A percentile compares a stretch with the other conserved stretches of the same genome.
phyloP scores from a whole-genome alignment of 2,329 filamentous ascomycete species.

The Hymenoscyphus albidus region DNA sequence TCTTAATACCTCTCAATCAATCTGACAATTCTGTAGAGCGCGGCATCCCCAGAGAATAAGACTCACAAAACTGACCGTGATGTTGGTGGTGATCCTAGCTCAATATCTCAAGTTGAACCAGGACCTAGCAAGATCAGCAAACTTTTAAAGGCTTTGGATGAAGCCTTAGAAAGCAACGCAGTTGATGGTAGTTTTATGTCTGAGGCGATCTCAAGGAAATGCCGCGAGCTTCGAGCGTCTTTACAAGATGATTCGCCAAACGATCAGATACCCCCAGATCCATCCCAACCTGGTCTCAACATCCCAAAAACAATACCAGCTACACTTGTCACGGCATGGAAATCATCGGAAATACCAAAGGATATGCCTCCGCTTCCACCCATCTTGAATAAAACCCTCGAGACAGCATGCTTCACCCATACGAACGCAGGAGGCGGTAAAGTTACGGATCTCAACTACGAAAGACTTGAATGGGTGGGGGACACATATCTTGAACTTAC shows the following conservation, averaged over 20 bases:
- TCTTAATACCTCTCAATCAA: not conserved
- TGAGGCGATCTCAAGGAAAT: slow-evolving; percentile 11
- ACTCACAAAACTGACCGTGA: not conserved
- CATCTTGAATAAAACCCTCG: slow-evolving; percentile 56
- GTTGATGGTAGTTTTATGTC: slow-evolving; percentile 23
- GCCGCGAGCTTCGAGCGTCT: slow-evolving; percentile 21
- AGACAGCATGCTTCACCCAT: slow-evolving; percentile 65
- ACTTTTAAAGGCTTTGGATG: slow-evolving; percentile 28
- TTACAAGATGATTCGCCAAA: slow-evolving; percentile 12
- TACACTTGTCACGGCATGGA: slow-evolving; percentile 46
- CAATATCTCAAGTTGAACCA: not conserved
- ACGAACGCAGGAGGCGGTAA: slow-evolving; percentile 25
- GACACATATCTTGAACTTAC: slow-evolving; percentile 82
- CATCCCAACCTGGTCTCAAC: slow-evolving; percentile 13
- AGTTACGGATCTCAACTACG: slow-evolving; percentile 55
- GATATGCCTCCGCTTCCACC: slow-evolving; percentile 56
- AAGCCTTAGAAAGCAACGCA: slow-evolving; percentile 22
- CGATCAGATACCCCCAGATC: slow-evolving; percentile 7
- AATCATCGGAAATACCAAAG: slow-evolving; percentile 45
- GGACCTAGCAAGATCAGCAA: slow-evolving; percentile 20
- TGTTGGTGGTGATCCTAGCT: not conserved
- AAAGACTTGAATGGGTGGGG: slow-evolving; percentile 82
- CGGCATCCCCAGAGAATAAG: not conserved
- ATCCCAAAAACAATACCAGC: slow-evolving; percentile 24
- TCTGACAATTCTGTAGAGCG: not conserved